A percentile compares a stretch with the other conserved stretches of the same genome.
Evolutionary conservation across 108 stramenopile genomes (phyloP).

Genomic region (Pseudonitzschia delicatissima): DNA sequence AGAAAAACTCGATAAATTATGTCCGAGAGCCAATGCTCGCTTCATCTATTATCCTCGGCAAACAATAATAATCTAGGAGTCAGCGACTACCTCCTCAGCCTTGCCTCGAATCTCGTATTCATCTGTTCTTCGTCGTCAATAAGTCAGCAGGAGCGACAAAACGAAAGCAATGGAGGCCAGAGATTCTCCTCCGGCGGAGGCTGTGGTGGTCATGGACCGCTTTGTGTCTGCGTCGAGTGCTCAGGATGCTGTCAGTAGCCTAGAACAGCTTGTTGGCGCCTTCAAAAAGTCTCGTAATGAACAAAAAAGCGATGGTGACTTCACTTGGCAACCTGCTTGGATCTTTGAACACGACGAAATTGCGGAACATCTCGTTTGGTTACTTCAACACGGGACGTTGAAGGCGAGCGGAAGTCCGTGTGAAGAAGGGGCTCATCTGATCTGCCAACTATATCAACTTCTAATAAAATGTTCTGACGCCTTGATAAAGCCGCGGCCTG

Average conservation of each 20-base stretch:
- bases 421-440: constrained; percentile 19
- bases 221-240: constrained; percentile 68
- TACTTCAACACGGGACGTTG: constrained; percentile 29
- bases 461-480: not conserved
- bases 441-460: constrained; percentile 27
- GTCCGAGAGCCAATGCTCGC: too few species aligned
- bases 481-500: constrained; percentile 8
- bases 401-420: constrained; percentile 14
- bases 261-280: constrained; percentile 33
- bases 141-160: too few species aligned
- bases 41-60: too few species aligned
- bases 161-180: not conserved
- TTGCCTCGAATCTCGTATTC: too few species aligned
- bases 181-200: constrained; percentile 10
- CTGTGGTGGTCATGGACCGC: constrained; percentile 51
- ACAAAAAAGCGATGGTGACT: not conserved
- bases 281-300: constrained; percentile 3
- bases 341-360: constrained; percentile 28
- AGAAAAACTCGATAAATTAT: too few species aligned
- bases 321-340: constrained; percentile 14
- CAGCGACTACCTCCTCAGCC: too few species aligned
- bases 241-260: constrained; percentile 49
- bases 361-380: constrained; percentile 16
- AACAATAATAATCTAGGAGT: too few species aligned
- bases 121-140: too few species aligned